Percentiles rank a stretch among this genome's conserved stretches.
Evolutionary conservation across 2,329 filamentous ascomycete genomes (phyloP).

Genomic region (Botrytis tulipae): DNA sequence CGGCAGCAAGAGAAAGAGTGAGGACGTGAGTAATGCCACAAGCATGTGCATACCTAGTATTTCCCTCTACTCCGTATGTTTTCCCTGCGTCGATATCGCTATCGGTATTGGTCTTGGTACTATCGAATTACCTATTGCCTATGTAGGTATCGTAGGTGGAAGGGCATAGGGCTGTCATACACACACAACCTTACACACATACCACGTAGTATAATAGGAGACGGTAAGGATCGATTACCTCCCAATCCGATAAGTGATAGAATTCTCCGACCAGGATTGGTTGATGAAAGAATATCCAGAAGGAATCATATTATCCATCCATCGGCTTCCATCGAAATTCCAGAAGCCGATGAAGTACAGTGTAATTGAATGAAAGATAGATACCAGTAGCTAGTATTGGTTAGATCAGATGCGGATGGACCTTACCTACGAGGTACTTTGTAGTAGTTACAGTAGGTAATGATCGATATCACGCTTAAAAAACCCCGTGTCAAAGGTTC

Average conservation of each 20-base stretch:
- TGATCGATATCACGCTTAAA: too few relatives aligned
- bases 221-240: background rate
- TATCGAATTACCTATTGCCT: background rate
- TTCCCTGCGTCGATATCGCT: background rate
- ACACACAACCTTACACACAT: background rate
- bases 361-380: background rate
- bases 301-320: background rate
- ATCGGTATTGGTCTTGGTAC: background rate
- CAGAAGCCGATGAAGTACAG: background rate
- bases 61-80: background rate
- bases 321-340: background rate
- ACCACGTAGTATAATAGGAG: background rate
- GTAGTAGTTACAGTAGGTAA: too few relatives aligned
- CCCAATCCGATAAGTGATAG: background rate
- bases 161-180: background rate
- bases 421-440: too few relatives aligned
- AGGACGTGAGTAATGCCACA: background rate
- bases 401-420: background rate
- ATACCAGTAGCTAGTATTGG: background rate
- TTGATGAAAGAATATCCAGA: background rate
- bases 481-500: background rate
- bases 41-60: too few relatives aligned
- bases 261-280: background rate
- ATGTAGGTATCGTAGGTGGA: background rate
- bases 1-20: background rate